Conservation (phyloP, 306 rosid genomes). For the Vachellia pachyceras region DNA sequence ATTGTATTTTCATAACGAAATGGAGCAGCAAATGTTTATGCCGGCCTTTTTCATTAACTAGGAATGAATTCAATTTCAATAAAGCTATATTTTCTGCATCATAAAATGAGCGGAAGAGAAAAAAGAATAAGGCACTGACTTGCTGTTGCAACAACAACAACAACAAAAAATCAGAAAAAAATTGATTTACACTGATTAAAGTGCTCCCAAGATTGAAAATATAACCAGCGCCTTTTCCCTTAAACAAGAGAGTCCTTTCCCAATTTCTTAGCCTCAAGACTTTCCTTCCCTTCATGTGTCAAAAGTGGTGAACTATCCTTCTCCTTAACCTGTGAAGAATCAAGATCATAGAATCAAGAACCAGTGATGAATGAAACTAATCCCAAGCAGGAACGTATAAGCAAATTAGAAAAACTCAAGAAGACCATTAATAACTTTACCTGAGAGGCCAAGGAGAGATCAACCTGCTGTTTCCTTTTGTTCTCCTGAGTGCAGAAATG, state of each 20-base stretch:
- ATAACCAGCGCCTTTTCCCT: constrained; percentile 35
- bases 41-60: neutral
- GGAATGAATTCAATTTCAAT: neutral
- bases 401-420: neutral
- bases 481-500: constrained; percentile 83
- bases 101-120: neutral
- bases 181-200: constrained; percentile 24
- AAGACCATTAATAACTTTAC: constrained; percentile 39
- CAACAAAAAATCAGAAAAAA: constrained; percentile 23
- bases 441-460: constrained; percentile 70
- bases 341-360: neutral
- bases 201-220: constrained; percentile 33
- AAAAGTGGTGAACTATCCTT: constrained; percentile 70
- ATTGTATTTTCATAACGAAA: neutral
- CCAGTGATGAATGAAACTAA: constrained; percentile 8
- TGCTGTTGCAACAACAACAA: neutral
- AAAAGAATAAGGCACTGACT: constrained; percentile 10
- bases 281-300: constrained; percentile 69
- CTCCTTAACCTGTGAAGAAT: constrained; percentile 61
- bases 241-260: constrained; percentile 79
- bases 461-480: constrained; percentile 72
- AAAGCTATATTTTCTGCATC: constrained; percentile 16
- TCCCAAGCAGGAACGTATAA: neutral
- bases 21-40: neutral
- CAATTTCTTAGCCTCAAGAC: constrained; percentile 70